These are phyloP conservation scores for Carex arenaria DNA, from an alignment of 202 grass and related monocot genomes.

Conservation along the genomic window DNA sequence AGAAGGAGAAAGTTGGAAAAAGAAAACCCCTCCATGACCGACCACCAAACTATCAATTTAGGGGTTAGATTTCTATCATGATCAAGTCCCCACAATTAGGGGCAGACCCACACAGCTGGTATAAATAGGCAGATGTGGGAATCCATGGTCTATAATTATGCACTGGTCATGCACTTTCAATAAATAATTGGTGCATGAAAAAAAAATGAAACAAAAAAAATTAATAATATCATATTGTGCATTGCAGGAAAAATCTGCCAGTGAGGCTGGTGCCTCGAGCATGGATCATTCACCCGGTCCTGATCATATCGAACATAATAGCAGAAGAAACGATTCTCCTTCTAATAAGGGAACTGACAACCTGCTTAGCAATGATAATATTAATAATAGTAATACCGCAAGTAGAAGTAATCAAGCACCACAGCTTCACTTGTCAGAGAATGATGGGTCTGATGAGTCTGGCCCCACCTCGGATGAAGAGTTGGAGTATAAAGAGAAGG, in stretches of 20 bases:
- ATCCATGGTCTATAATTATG: neutral
- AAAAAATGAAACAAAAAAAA: neutral
- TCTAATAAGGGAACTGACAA: neutral
- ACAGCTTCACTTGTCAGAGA: neutral
- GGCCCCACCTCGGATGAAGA: neutral
- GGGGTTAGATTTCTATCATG: neutral
- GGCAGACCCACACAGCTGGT: neutral
- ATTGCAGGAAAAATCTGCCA: conserved; percentile 20
- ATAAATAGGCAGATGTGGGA: neutral
- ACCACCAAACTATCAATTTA: neutral
- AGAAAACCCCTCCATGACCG: neutral
- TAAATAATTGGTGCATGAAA: neutral
- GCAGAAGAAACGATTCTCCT: conserved; percentile 2
- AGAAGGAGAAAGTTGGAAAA: conserved; percentile 24
- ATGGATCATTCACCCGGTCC: conserved; percentile 18
- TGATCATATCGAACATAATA: conserved; percentile 7
- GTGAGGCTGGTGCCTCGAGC: conserved; percentile 12
- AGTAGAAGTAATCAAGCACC: conserved; percentile 7
- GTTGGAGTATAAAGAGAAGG: conserved; percentile 4
- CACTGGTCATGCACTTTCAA: neutral
- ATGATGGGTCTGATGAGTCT: conserved; percentile 7
- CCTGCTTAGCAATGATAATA: neutral
- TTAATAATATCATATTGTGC: neutral
- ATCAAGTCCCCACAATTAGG: too few species aligned
- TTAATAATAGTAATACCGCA: neutral